phyloP scores from a whole-genome alignment of 495 filamentous ascomycete species.

The Amniculicola lignicola region DNA sequence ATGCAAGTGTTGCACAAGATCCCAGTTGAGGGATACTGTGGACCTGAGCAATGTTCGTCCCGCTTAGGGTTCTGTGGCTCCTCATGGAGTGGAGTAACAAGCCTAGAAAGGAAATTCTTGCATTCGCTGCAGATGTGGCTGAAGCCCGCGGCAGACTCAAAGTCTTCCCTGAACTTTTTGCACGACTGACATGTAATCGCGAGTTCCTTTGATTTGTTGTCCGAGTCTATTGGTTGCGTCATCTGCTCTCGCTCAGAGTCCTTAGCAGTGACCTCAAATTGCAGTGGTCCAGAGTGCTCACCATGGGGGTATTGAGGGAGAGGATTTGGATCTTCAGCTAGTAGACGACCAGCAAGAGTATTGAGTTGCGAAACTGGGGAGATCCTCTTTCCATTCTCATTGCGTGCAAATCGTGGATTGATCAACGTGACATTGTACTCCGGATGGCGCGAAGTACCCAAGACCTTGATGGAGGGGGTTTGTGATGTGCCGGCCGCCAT shows the following conservation, averaged over 20 bases:
- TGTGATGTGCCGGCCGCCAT: too few relatives aligned
- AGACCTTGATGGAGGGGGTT: too few relatives aligned
- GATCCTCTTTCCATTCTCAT: background rate
- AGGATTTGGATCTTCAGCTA: background rate
- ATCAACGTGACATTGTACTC: constrained; percentile 10
- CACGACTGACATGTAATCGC: background rate
- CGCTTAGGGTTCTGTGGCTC: too few relatives aligned
- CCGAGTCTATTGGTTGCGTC: too few relatives aligned
- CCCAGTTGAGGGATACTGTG: background rate
- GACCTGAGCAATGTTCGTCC: background rate
- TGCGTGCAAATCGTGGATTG: background rate
- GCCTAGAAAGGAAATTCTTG: background rate
- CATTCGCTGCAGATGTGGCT: background rate
- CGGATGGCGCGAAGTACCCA: constrained; percentile 6
- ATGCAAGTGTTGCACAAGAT: constrained; percentile 1
- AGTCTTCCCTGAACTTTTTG: background rate
- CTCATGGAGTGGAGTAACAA: background rate
- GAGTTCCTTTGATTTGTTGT: too few relatives aligned
- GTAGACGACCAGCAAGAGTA: constrained; percentile 5
- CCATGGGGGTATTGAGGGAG: background rate
- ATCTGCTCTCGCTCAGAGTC: background rate
- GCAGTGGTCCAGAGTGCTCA: background rate
- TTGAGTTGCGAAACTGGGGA: constrained; percentile 16
- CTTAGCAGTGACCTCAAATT: background rate
- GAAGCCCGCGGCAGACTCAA: background rate